These are phyloP conservation scores for Fusarium sp. DNA, from an alignment of 2,329 filamentous ascomycete species.

Conservation along the genomic window DNA sequence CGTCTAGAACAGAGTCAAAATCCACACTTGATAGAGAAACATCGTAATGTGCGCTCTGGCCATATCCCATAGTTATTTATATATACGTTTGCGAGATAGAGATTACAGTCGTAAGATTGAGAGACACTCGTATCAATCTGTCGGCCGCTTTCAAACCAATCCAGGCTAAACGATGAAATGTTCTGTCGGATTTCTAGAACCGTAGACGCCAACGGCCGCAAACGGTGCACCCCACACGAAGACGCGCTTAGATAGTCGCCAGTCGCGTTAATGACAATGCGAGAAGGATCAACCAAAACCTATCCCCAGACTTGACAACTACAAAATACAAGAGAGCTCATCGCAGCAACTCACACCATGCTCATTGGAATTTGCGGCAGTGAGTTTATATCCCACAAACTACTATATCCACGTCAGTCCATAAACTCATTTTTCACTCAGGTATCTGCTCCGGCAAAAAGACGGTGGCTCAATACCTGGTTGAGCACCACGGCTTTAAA, in stretches of 20 bases:
- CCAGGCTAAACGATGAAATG: neutral
- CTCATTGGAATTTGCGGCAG: constrained; percentile 81
- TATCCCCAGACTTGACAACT: neutral
- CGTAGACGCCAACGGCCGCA: constrained; percentile 2
- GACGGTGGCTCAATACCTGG: constrained; percentile 87
- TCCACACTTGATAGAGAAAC: constrained; percentile 1
- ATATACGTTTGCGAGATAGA: constrained; percentile 11
- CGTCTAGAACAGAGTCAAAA: constrained; percentile 17
- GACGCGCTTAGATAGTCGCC: constrained; percentile 36
- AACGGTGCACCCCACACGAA: constrained; percentile 31
- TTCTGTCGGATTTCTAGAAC: constrained; percentile 34
- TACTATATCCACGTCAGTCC: neutral
- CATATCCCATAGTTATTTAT: constrained; percentile 5
- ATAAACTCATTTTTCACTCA: constrained; percentile 51
- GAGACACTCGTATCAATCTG: constrained; percentile 23
- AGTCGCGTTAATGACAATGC: constrained; percentile 28
- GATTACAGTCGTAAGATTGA: constrained; percentile 26
- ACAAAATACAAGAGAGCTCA: neutral
- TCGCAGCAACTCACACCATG: constrained; percentile 59
- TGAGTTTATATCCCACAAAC: constrained; percentile 51
- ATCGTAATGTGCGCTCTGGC: constrained; percentile 22
- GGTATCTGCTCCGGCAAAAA: constrained; percentile 94
- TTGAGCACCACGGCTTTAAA: constrained; percentile 84
- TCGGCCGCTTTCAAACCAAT: constrained; percentile 18
- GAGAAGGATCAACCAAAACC: constrained; percentile 6